These are phyloP conservation scores for Prunus dulcis DNA, from an alignment of 306 rosid genomes.

Conservation along the genomic window DNA sequence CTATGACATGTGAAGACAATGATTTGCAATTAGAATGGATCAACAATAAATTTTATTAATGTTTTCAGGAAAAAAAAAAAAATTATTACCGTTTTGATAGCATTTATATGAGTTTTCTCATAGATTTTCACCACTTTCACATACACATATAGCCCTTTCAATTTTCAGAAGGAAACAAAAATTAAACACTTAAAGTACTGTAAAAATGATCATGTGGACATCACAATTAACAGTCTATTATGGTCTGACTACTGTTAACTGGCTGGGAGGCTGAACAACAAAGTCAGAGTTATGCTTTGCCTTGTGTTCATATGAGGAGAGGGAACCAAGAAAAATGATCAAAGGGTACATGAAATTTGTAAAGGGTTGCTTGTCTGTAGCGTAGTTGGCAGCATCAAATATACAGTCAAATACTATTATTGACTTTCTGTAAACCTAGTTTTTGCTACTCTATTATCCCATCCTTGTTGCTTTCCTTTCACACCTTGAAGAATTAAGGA, in stretches of 20 bases:
- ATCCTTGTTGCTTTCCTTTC: not conserved
- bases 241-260: no score
- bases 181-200: no score
- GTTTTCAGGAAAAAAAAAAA: no score
- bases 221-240: no score
- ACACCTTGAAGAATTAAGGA: not conserved
- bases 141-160: no score
- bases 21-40: not conserved
- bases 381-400: not conserved
- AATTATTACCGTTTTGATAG: not conserved
- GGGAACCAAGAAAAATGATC: not conserved
- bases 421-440: not conserved
- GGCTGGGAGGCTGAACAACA: no score
- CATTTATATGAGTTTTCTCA: not conserved
- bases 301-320: no score
- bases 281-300: no score
- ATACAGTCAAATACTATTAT: not conserved
- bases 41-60: not conserved
- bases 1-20: no score
- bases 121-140: not conserved
- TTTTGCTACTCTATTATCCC: not conserved
- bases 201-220: not conserved
- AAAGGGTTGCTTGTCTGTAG: not conserved
- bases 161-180: no score
- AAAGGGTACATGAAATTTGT: not conserved